Conservation (phyloP, 768 basidiomycete genomes). For the Kwoniella sp. region DNA sequence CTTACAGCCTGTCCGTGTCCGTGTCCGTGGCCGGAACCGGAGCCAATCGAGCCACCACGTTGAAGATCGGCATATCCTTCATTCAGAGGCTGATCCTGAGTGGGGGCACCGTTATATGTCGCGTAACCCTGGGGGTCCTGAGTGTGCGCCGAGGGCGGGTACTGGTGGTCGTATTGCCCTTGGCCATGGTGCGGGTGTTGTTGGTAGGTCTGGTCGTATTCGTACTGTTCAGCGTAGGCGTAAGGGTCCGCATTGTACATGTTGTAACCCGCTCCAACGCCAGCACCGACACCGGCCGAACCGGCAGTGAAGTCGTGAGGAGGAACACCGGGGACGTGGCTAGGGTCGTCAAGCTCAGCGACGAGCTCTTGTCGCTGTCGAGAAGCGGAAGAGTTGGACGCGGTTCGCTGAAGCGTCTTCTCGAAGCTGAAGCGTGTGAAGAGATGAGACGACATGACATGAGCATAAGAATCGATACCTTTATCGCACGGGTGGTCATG, state of each 20-base stretch:
- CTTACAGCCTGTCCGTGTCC: constrained; percentile 4
- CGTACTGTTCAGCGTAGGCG: constrained; percentile 41
- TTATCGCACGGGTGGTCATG: no score
- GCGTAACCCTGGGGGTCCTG: constrained; percentile 30
- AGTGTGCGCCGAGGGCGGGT: constrained; percentile 27
- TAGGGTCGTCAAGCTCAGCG: constrained; percentile 44
- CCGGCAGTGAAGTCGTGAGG: constrained; percentile 54
- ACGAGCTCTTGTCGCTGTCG: constrained; percentile 48
- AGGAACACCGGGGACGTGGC: constrained; percentile 43
- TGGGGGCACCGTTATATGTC: constrained; percentile 18
- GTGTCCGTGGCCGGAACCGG: constrained; percentile 38
- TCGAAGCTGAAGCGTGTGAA: constrained; percentile 36
- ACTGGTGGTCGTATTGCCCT: constrained; percentile 22
- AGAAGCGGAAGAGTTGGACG: constrained; percentile 43
- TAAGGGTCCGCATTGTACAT: constrained; percentile 42
- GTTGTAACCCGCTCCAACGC: constrained; percentile 24
- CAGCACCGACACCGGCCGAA: constrained; percentile 16
- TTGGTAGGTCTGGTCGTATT: constrained; percentile 35
- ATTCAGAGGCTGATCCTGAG: constrained; percentile 30
- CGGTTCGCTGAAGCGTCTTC: constrained; percentile 45
- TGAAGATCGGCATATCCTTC: constrained; percentile 50
- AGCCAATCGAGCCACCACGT: constrained; percentile 38
- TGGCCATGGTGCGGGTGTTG: constrained; percentile 13
- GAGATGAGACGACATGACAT: constrained; percentile 8
- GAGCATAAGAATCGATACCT: no score